A percentile compares a stretch with the other conserved stretches of the same genome.
phyloP scores from a whole-genome alignment of 805 yeast genomes.

The Myxozyma kluyveri region DNA sequence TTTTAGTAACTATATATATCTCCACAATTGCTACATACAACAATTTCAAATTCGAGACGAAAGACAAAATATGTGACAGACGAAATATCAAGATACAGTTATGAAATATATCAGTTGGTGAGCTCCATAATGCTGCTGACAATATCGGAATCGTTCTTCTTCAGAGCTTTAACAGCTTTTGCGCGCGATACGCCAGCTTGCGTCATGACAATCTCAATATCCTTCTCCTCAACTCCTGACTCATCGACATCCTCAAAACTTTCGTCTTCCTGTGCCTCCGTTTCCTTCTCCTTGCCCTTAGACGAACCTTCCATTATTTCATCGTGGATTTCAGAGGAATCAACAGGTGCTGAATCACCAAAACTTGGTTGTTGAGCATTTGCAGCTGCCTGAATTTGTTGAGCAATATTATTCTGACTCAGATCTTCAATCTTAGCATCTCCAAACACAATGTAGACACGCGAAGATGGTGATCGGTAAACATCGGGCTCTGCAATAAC shows the following conservation, averaged over 20 bases:
- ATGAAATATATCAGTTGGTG: slow-evolving; percentile 36
- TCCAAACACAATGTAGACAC: slow-evolving; percentile 95
- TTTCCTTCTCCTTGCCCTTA: slow-evolving; percentile 27
- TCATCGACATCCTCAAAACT: slow-evolving; percentile 79
- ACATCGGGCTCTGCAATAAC: slow-evolving; percentile 95
- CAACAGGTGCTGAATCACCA: slow-evolving; percentile 29
- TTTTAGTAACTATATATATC: too few relatives aligned
- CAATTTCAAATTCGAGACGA: too few relatives aligned
- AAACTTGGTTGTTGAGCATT: slow-evolving; percentile 37
- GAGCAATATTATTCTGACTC: slow-evolving; percentile 79
- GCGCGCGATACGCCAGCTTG: slow-evolving; percentile 87
- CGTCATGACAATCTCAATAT: slow-evolving; percentile 80
- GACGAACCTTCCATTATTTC: slow-evolving; percentile 36
- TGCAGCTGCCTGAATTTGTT: slow-evolving; percentile 52
- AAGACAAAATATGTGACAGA: too few relatives aligned
- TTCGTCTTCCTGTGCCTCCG: slow-evolving; percentile 58
- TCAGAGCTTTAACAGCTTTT: slow-evolving; percentile 89
- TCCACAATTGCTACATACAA: too few relatives aligned
- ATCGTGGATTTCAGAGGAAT: slow-evolving; percentile 40
- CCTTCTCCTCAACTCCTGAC: slow-evolving; percentile 76
- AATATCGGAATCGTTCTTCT: slow-evolving; percentile 85
- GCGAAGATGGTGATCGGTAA: slow-evolving; percentile 82
- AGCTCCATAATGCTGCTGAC: slow-evolving; percentile 83
- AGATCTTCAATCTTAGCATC: slow-evolving; percentile 96
- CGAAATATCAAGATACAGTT: too few relatives aligned